Evolutionary conservation across 768 basidiomycete genomes (phyloP).

Genomic region (Serendipita sp.): DNA sequence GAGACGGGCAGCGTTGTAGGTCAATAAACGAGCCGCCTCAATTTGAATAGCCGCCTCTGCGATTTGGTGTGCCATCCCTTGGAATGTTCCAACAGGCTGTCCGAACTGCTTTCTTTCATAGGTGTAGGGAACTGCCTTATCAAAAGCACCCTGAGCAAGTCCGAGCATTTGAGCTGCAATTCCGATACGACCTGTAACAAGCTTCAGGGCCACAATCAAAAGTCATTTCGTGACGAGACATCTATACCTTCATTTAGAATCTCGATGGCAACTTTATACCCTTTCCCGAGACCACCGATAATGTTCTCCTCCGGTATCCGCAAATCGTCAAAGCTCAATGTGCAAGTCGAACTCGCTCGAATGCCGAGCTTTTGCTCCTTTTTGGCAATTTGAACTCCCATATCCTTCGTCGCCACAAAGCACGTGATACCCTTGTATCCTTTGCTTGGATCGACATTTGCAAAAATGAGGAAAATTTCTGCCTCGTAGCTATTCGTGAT

Average conservation of each 20-base stretch:
- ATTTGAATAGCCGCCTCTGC: slow-evolving; percentile 82
- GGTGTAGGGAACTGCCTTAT: slow-evolving; percentile 89
- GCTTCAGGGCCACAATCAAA: background rate
- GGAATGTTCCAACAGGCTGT: slow-evolving; percentile 84
- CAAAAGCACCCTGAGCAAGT: slow-evolving; percentile 91
- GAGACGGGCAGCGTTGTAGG: slow-evolving; percentile 77
- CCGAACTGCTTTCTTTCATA: slow-evolving; percentile 92
- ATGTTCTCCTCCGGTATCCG: slow-evolving; percentile 73
- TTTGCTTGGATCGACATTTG: slow-evolving; percentile 84
- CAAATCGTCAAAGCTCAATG: slow-evolving; percentile 87
- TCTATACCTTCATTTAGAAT: slow-evolving; percentile 75
- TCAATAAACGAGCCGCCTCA: slow-evolving; percentile 75
- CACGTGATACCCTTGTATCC: slow-evolving; percentile 99
- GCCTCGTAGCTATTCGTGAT: slow-evolving; percentile 92
- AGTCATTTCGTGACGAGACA: background rate
- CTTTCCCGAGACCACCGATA: slow-evolving; percentile 80
- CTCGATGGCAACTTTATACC: slow-evolving; percentile 96
- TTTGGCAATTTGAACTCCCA: slow-evolving; percentile 95
- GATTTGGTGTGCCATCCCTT: slow-evolving; percentile 91
- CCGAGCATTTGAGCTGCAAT: slow-evolving; percentile 99
- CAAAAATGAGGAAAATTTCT: slow-evolving; percentile 85
- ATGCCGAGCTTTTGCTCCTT: slow-evolving; percentile 99
- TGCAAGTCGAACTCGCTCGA: slow-evolving; percentile 87
- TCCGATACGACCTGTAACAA: slow-evolving; percentile 59
- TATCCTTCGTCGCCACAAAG: slow-evolving; percentile 89